phyloP scores from a whole-genome alignment of 2,329 filamentous ascomycete species.

The Calycina herbarum region DNA sequence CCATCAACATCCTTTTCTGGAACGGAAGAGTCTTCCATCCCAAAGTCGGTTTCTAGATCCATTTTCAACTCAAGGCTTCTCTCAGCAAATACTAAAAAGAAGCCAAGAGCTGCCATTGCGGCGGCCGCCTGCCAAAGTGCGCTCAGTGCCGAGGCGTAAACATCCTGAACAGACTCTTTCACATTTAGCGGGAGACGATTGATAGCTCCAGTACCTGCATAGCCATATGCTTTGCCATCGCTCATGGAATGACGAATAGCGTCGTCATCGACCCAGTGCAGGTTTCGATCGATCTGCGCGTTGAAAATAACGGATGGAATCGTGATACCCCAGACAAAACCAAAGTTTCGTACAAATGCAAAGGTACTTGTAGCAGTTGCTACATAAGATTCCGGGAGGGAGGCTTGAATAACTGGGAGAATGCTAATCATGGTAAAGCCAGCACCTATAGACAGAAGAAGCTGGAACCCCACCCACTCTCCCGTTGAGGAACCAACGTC shows the following conservation, averaged over 20 bases:
- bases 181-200: too few species aligned
- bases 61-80: too few species aligned
- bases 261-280: neutral
- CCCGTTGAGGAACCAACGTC: neutral
- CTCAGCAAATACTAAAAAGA: too few species aligned
- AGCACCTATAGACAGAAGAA: neutral
- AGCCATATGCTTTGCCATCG: neutral
- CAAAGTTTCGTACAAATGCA: neutral
- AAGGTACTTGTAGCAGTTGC: neutral
- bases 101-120: too few species aligned
- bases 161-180: too few species aligned
- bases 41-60: too few species aligned
- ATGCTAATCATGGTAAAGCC: neutral
- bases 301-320: conserved; percentile 2
- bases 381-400: neutral
- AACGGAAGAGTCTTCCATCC: too few species aligned
- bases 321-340: neutral
- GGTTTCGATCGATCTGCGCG: neutral
- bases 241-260: neutral
- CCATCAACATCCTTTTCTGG: too few species aligned
- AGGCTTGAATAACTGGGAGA: neutral
- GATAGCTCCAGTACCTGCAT: neutral
- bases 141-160: too few species aligned
- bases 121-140: too few species aligned
- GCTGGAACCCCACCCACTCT: neutral